Percentiles rank a stretch among this genome's conserved stretches.
Conservation (phyloP, 257 asterid genomes). For the Nicotiana knightiana region DNA sequence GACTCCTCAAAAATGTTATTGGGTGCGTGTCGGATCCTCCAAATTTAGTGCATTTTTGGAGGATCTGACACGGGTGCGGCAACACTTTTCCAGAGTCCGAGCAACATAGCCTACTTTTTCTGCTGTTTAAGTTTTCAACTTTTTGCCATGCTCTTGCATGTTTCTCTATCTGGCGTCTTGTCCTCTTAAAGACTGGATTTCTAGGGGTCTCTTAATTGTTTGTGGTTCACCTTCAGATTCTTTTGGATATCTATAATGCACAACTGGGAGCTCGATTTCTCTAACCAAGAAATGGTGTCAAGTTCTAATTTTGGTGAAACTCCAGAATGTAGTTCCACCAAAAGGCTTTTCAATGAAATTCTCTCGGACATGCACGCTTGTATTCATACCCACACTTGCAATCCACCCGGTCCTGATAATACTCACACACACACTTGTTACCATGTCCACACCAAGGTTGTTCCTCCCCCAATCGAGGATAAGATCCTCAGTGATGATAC, state of each 20-base stretch:
- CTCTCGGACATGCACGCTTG: constrained; percentile 43
- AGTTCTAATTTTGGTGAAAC: constrained; percentile 28
- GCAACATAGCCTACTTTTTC: not conserved
- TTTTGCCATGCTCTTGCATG: not conserved
- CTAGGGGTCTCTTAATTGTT: not conserved
- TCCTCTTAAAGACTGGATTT: not conserved
- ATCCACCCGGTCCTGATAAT: constrained; percentile 50
- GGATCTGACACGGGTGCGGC: too few species aligned
- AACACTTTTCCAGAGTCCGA: too few species aligned
- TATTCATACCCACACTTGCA: constrained; percentile 68
- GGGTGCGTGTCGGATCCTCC: too few species aligned
- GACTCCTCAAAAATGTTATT: too few species aligned
- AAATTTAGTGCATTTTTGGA: too few species aligned
- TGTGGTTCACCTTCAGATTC: not conserved
- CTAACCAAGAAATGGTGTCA: constrained; percentile 28
- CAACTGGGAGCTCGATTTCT: constrained; percentile 31
- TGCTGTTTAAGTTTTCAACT: not conserved
- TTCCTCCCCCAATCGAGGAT: constrained; percentile 16
- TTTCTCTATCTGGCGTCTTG: not conserved
- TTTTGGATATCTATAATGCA: constrained; percentile 19
- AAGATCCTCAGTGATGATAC: not conserved
- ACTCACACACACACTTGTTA: constrained; percentile 69
- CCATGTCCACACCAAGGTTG: constrained; percentile 52
- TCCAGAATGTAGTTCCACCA: constrained; percentile 27
- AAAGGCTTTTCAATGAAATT: constrained; percentile 28